A percentile compares a stretch with the other conserved stretches of the same genome.
Evolutionary conservation across 805 yeast species (phyloP).

Genomic region (Cyberlindnera suaveolens): DNA sequence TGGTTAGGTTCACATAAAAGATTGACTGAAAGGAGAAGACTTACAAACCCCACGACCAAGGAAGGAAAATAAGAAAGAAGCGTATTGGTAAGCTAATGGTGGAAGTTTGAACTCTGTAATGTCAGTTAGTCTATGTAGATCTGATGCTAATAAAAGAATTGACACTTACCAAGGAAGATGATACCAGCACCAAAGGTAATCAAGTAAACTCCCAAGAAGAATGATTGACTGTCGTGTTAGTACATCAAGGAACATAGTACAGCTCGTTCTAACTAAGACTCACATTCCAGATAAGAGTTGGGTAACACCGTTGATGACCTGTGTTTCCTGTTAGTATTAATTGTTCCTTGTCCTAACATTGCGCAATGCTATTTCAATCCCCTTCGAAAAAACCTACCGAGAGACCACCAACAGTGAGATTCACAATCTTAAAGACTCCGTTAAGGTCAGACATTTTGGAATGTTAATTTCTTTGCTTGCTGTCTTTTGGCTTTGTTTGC

Average conservation of each 20-base stretch:
- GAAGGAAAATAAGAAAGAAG: conserved; percentile 55
- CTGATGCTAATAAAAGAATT: not conserved
- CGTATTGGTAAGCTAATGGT: conserved; percentile 56
- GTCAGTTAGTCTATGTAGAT: not conserved
- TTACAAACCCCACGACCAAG: conserved; percentile 67
- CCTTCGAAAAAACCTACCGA: conserved; percentile 13
- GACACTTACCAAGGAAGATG: conserved; percentile 39
- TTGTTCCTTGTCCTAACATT: too few species aligned
- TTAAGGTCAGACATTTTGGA: conserved; percentile 20
- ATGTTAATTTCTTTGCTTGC: not conserved
- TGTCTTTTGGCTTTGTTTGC: not conserved
- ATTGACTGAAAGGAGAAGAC: conserved; percentile 21
- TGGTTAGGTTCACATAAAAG: not conserved
- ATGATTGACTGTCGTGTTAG: conserved; percentile 27
- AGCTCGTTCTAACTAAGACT: conserved; percentile 15
- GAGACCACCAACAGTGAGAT: conserved; percentile 45
- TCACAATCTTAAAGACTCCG: conserved; percentile 33
- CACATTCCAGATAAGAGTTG: conserved; percentile 33
- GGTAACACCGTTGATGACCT: conserved; percentile 21
- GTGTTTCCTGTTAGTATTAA: too few species aligned
- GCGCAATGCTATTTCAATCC: too few species aligned
- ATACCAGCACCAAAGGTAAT: conserved; percentile 48
- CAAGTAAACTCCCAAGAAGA: conserved; percentile 54
- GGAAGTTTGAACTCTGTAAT: conserved; percentile 36
- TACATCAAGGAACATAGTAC: not conserved